phyloP scores from a whole-genome alignment of 2,329 filamentous ascomycete species.

The Ceratocystis variospora region DNA sequence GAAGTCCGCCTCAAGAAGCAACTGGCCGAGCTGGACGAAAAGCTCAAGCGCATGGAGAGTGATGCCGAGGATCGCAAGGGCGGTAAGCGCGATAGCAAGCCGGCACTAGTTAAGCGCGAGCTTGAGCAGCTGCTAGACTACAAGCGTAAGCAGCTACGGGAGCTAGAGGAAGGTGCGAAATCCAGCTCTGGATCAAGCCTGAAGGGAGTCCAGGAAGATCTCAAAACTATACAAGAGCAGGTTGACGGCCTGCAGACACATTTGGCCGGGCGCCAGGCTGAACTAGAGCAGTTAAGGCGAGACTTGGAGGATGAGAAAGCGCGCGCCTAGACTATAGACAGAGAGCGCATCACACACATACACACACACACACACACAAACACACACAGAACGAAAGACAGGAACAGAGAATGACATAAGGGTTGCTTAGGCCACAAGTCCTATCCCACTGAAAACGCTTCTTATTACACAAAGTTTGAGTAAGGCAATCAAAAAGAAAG shows the following conservation, averaged over 20 bases:
- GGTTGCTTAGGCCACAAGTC: background rate
- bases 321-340: conserved; percentile 28
- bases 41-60: conserved; percentile 69
- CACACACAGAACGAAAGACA: background rate
- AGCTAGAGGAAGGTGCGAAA: conserved; percentile 57
- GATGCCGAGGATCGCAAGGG: conserved; percentile 50
- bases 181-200: conserved; percentile 51
- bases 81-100: conserved; percentile 61
- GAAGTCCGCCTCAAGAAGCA: conserved; percentile 91
- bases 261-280: conserved; percentile 59
- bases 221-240: conserved; percentile 84
- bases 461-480: background rate
- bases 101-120: conserved; percentile 85
- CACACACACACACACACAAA: conserved; percentile 4
- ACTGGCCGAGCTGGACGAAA: conserved; percentile 73
- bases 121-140: conserved; percentile 89
- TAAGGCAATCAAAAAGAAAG: background rate
- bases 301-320: conserved; percentile 81
- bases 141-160: conserved; percentile 68
- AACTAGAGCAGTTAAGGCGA: conserved; percentile 59
- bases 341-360: conserved; percentile 3
- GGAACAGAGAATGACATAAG: background rate
- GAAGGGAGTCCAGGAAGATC: conserved; percentile 68
- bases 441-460: background rate
- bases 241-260: conserved; percentile 81